Percentiles rank a stretch among this genome's conserved stretches.
Evolutionary conservation across 306 rosid species (phyloP).

Genomic region (Gynostemma pentaphyllum): DNA sequence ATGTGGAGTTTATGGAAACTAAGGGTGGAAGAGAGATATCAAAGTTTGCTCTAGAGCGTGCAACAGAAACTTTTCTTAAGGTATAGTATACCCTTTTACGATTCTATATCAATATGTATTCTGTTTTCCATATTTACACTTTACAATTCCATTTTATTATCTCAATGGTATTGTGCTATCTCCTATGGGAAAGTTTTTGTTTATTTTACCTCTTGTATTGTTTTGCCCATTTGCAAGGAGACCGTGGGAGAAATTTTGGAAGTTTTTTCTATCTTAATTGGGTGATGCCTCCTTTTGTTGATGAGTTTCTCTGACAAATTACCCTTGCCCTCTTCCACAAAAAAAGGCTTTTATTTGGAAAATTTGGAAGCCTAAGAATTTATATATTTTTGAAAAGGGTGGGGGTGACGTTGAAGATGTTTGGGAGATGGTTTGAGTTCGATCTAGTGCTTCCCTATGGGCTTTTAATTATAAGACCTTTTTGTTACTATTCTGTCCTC

Average conservation of each 20-base stretch:
- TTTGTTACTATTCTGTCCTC: no score
- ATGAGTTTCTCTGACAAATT: not conserved
- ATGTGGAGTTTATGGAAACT: slow-evolving; percentile 68
- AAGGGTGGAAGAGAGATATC: slow-evolving; percentile 96
- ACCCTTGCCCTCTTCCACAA: not conserved
- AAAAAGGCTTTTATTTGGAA: not conserved
- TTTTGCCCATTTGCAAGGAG: not conserved
- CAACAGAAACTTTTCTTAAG: slow-evolving; percentile 61
- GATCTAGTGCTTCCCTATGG: no score
- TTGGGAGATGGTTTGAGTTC: no score
- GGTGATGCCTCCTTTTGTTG: not conserved
- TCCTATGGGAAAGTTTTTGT: not conserved
- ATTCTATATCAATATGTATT: not conserved
- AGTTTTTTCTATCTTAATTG: not conserved
- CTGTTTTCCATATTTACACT: not conserved
- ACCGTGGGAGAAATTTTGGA: not conserved
- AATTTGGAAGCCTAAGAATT: not conserved
- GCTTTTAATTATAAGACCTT: no score
- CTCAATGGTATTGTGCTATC: not conserved
- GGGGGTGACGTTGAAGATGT: not conserved
- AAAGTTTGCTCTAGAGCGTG: slow-evolving; percentile 69
- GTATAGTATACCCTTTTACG: slow-evolving; percentile 36
- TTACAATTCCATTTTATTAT: not conserved
- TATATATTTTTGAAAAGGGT: not conserved
- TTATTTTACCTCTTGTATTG: not conserved